Conservation (phyloP, 2,329 filamentous ascomycete species). For the Microascus cirrosus region DNA sequence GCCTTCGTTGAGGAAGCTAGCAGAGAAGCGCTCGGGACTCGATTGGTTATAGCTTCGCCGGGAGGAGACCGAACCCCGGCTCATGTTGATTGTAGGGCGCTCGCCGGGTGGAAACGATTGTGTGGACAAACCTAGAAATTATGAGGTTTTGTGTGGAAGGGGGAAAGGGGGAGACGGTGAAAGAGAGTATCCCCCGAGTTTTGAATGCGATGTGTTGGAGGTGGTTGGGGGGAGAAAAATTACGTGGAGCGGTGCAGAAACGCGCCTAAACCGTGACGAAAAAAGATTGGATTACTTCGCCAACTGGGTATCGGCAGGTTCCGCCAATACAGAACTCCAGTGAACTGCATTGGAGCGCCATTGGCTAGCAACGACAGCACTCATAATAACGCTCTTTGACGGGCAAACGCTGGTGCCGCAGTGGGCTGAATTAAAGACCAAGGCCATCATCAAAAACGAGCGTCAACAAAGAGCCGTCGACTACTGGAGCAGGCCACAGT, state of each 20-base stretch:
- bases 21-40: slow-evolving; percentile 33
- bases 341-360: no score
- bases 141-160: background rate
- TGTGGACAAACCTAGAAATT: background rate
- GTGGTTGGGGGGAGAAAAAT: background rate
- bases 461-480: background rate
- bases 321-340: no score
- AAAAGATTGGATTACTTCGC: no score
- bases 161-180: background rate
- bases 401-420: no score
- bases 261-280: background rate
- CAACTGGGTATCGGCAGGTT: no score
- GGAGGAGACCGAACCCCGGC: slow-evolving; percentile 17
- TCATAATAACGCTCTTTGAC: no score
- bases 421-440: no score
- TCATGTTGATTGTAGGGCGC: slow-evolving; percentile 4
- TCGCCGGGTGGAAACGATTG: background rate
- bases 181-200: background rate
- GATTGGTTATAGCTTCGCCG: slow-evolving; percentile 25
- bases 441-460: background rate
- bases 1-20: slow-evolving; percentile 49
- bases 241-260: background rate
- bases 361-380: no score
- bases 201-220: background rate
- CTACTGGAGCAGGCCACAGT: background rate